Evolutionary conservation across 495 filamentous ascomycete species (phyloP).

Genomic region (Aspergillus hancockii): DNA sequence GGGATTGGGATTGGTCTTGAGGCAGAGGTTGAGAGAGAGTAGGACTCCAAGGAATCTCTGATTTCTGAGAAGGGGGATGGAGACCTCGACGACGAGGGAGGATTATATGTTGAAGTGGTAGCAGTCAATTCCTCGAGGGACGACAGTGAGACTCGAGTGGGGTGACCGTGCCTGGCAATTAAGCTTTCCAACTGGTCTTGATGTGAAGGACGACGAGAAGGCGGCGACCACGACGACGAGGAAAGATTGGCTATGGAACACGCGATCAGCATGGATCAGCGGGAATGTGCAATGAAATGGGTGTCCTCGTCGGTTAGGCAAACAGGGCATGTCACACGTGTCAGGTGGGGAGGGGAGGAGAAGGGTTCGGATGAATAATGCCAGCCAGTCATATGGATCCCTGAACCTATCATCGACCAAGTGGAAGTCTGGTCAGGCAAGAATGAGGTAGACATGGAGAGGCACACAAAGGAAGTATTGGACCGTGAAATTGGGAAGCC

Average conservation of each 20-base stretch:
- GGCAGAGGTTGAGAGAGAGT: conserved; percentile 29
- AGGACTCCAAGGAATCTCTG: conserved; percentile 29
- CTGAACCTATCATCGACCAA: not conserved
- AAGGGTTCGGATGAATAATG: conserved; percentile 9
- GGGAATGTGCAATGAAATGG: conserved; percentile 16
- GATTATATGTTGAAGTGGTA: conserved; percentile 62
- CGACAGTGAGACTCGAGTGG: conserved; percentile 64
- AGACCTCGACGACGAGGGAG: conserved; percentile 37
- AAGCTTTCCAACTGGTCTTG: conserved; percentile 74
- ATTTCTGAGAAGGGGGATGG: conserved; percentile 20
- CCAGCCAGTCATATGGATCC: conserved; percentile 11
- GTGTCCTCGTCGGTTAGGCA: conserved; percentile 43
- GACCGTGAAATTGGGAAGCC: not conserved
- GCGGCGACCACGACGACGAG: conserved; percentile 37
- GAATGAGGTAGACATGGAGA: not conserved
- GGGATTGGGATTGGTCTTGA: conserved; percentile 48
- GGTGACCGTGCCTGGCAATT: conserved; percentile 47
- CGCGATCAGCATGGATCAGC: conserved; percentile 53
- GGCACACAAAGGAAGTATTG: conserved; percentile 7
- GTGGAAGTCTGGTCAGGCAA: conserved; percentile 4
- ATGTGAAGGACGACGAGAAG: conserved; percentile 47
- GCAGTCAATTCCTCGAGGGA: conserved; percentile 74
- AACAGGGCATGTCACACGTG: conserved; percentile 39
- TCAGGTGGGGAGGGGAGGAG: conserved; percentile 20
- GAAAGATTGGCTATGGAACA: conserved; percentile 62